Percentiles rank a stretch among this genome's conserved stretches.
phyloP scores from a whole-genome alignment of 225 moss, liverwort and hornwort genomes.

The Polytrichum commune region DNA sequence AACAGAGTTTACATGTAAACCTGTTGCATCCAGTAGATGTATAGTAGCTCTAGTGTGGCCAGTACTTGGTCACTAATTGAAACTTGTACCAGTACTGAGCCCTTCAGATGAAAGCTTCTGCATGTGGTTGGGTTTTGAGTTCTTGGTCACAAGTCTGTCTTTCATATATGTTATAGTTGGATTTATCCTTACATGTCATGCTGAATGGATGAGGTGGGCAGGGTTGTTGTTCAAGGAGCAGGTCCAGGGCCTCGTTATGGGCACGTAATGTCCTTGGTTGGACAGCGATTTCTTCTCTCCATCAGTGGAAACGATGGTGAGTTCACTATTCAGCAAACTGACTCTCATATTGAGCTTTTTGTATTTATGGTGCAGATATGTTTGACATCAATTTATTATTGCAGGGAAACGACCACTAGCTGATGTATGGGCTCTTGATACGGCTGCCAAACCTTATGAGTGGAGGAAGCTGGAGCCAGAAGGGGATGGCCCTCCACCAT shows the following conservation, averaged over 20 bases:
- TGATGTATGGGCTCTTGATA: constrained; percentile 75
- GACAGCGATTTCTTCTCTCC: constrained; percentile 64
- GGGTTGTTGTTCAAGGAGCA: constrained; percentile 75
- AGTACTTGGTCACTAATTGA: not conserved
- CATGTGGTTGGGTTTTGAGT: not conserved
- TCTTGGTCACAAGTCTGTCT: not conserved
- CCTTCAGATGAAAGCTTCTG: not conserved
- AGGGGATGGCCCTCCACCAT: constrained; percentile 74
- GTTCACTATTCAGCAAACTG: constrained; percentile 7
- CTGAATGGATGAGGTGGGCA: constrained; percentile 17
- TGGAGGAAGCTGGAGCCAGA: constrained; percentile 77
- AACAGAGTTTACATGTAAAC: not conserved
- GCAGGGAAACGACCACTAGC: constrained; percentile 67
- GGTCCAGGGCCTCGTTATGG: constrained; percentile 75
- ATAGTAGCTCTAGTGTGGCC: not conserved
- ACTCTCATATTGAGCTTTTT: not conserved
- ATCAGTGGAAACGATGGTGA: constrained; percentile 71
- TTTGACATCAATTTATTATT: constrained; percentile 8
- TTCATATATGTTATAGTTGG: not conserved
- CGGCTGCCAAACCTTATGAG: constrained; percentile 68
- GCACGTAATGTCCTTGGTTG: constrained; percentile 72
- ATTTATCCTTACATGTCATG: not conserved
- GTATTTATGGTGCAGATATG: constrained; percentile 1
- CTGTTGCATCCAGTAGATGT: not conserved
- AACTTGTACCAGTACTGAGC: not conserved